These are phyloP conservation scores for Eutrema yunnanense DNA, from an alignment of 345 rosid genomes.

Conservation along the genomic window DNA sequence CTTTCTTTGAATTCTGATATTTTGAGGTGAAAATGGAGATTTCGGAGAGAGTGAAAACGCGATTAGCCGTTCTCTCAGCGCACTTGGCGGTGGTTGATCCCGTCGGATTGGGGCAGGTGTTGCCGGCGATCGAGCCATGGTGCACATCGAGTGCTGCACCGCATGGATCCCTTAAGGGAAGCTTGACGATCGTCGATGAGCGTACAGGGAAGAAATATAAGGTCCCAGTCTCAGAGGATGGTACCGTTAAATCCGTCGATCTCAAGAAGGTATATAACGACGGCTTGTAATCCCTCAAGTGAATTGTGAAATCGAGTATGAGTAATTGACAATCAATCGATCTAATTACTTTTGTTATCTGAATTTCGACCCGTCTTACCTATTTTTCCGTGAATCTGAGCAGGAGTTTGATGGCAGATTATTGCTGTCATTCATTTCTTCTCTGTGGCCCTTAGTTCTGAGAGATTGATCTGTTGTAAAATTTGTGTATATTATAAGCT, in stretches of 20 bases:
- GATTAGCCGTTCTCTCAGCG: slow-evolving; percentile 62
- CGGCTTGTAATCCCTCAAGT: neutral
- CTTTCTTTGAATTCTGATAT: neutral
- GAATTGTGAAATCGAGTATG: neutral
- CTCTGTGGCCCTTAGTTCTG: neutral
- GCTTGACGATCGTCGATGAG: slow-evolving; percentile 65
- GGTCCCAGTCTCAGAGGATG: slow-evolving; percentile 52
- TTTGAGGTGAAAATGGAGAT: slow-evolving; percentile 22
- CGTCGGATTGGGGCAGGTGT: neutral
- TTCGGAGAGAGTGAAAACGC: slow-evolving; percentile 37
- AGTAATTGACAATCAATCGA: neutral
- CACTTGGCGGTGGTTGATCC: slow-evolving; percentile 46
- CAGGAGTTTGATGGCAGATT: neutral
- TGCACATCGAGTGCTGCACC: slow-evolving; percentile 41
- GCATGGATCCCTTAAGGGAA: slow-evolving; percentile 50
- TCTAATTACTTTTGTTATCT: neutral
- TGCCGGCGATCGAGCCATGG: slow-evolving; percentile 39
- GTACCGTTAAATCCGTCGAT: slow-evolving; percentile 72
- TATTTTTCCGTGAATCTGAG: neutral
- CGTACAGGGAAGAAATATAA: slow-evolving; percentile 67
- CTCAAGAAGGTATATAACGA: slow-evolving; percentile 62
- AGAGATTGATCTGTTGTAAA: neutral
- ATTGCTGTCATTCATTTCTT: neutral
- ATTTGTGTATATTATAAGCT: neutral
- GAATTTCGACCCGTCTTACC: neutral